Base-by-base conservation (phyloP, 148 eudicot species). In the Polygonum maritimum region DNA sequence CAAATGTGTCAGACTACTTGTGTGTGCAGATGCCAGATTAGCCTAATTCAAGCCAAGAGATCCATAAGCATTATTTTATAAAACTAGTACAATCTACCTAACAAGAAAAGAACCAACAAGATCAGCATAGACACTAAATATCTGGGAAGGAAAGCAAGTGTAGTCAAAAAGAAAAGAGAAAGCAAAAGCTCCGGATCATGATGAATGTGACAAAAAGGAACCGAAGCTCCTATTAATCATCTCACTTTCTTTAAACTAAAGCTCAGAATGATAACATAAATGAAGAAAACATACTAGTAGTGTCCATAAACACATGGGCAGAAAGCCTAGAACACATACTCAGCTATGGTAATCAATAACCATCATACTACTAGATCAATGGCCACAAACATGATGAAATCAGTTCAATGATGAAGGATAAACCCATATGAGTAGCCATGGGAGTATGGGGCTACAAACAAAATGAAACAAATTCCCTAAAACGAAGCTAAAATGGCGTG, bases 151-250 rank as follows among this genome's bases (percentile, higher is more conserved):
- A 51, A 81, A 82, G 54, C 47, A 78, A 80, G 77, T 74, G 15
- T 67, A 75, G 67, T 33, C 79, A 76, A 75, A 21, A 78, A 86
- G 85, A 80, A 80, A 80, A 72, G 82, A 76, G 76, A 85, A 85
- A 85, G 86, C 78, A 78, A 86, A 78, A 79, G 78, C 45, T 47
- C 33, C 71, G 40, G 79, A 75, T 78, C 74, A 75, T 83, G 82
- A 85, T 70, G 71, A 79, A 73, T 75, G 79, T 76, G 77, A 82
- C 69, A 83, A 78, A 73, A 86, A 77, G 74, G 74, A 71, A 88
- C 69, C 22, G 78, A 80, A 81, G 81, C 70, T 51, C 77, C 54
- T 76, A 79, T 65, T 71, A 63, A 76, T 72, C 82, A 79, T 72
- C 73, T 74, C 77, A 45, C 82, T 80, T 82, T 76, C 62, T 57